Percentiles rank a stretch among this genome's conserved stretches.
Evolutionary conservation across 495 filamentous ascomycete genomes (phyloP).

Genomic region (Talaromyces stipitatus): DNA sequence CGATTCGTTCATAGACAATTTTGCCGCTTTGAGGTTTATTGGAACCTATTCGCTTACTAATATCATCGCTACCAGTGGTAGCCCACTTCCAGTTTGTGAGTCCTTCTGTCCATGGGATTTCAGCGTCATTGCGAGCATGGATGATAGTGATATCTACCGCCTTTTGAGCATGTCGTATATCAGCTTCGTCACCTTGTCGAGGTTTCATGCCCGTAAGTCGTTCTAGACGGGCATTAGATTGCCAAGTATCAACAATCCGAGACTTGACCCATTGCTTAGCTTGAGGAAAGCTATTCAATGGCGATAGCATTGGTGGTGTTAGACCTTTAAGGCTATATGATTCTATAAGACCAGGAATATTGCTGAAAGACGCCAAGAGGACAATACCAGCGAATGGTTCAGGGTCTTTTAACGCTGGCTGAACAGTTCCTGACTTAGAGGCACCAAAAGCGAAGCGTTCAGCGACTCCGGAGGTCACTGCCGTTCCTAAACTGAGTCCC

Average conservation of each 20-base stretch:
- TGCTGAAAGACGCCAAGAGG: slow-evolving; percentile 71
- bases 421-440: slow-evolving; percentile 15
- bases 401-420: slow-evolving; percentile 29
- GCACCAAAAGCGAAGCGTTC: slow-evolving; percentile 55
- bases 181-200: slow-evolving; percentile 10
- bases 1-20: slow-evolving; percentile 27
- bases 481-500: slow-evolving; percentile 89
- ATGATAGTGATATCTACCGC: slow-evolving; percentile 62
- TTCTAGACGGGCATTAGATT: slow-evolving; percentile 41
- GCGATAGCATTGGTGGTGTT: slow-evolving; percentile 74
- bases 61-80: slow-evolving; percentile 7
- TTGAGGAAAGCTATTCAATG: slow-evolving; percentile 52
- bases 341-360: slow-evolving; percentile 60
- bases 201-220: slow-evolving; percentile 29
- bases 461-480: slow-evolving; percentile 63
- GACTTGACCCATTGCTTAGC: slow-evolving; percentile 38
- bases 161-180: slow-evolving; percentile 31
- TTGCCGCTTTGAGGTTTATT: slow-evolving; percentile 30
- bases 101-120: slow-evolving; percentile 59
- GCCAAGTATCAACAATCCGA: slow-evolving; percentile 49
- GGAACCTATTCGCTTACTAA: slow-evolving; percentile 34
- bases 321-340: slow-evolving; percentile 67
- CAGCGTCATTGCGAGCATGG: slow-evolving; percentile 66
- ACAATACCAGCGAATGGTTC: slow-evolving; percentile 65
- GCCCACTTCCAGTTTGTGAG: slow-evolving; percentile 44